Evolutionary conservation across 352 stramenopile genomes (phyloP), one percentile per base, ranked within the genome.

Genomic region (Phytophthora syringae): DNA sequence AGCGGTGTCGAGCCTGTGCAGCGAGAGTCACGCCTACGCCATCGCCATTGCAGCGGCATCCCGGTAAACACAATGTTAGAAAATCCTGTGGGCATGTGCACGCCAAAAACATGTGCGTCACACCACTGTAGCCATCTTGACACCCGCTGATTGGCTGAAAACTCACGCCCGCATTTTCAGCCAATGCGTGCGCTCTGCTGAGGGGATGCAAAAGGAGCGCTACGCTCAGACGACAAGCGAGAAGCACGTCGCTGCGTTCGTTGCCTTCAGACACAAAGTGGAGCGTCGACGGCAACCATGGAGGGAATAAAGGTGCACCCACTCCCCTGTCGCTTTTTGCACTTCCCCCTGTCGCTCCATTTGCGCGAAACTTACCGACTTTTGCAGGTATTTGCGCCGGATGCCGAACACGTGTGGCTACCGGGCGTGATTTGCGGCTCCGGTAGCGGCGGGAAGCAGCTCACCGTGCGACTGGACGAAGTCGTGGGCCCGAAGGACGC

Each of bases 391-490:
- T 95, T 82, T 55, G 66, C 88, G 37, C 87, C 87, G 10, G 87
- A 95, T 49, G 62, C 61, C 9, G 84, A 92, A 50, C 84, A 94
- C 50, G 68, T 95, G 58, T 95, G 87, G 87, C 74, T 95, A 5
- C 87, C 87, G 1, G 87, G 78, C 27, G 84, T 93, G 9, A 80
- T 95, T 32, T 84, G 76, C 51, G 76, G 83, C 42, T 72, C 77
- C 36, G 72, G 59, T 28, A 64, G 49, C 22, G 57, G 78, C 22
- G 82, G 80, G 15, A 83, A 77, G 42, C 36, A 71, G 27, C 67
- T 95, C 39, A 81, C 64, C 0, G 84, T 95, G 44, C 85, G 84
- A 0, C 51, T 94, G 24, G 88, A 94, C 34, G 74, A 86, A 21
- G 74, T 93, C 37, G 70, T 88, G 52, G 82, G 84, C 1, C 80